Conservation (phyloP, 495 filamentous ascomycete genomes). For the Usnea hakonensis region DNA sequence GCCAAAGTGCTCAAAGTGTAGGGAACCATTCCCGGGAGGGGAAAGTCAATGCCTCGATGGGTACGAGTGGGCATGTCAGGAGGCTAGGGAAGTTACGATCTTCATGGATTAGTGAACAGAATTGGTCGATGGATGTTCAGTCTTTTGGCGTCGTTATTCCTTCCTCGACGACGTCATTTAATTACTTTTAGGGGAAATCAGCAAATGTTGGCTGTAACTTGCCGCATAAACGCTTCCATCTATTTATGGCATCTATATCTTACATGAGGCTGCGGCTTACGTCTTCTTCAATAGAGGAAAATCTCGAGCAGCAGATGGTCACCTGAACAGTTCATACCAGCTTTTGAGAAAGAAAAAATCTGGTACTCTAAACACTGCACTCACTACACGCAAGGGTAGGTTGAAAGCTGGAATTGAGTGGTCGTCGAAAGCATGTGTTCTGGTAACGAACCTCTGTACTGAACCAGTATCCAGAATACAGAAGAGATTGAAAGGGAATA, state of each 20-base stretch:
- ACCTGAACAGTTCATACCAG: too few relatives aligned
- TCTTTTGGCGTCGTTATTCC: neutral
- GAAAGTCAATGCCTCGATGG: conserved; percentile 78
- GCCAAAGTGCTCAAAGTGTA: conserved; percentile 55
- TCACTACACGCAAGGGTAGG: neutral
- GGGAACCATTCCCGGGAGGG: conserved; percentile 65
- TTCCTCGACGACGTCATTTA: neutral
- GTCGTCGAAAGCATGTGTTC: neutral
- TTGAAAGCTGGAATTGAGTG: neutral
- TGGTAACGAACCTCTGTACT: neutral
- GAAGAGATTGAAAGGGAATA: neutral
- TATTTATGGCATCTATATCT: too few relatives aligned
- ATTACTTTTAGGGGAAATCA: neutral
- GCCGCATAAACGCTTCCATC: neutral
- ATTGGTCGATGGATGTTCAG: neutral
- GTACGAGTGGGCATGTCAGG: conserved; percentile 63
- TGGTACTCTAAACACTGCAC: neutral
- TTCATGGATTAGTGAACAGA: neutral
- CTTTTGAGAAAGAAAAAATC: neutral
- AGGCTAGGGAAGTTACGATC: conserved; percentile 44
- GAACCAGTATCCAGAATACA: neutral
- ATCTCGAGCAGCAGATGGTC: too few relatives aligned
- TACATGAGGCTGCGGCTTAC: neutral
- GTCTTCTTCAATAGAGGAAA: neutral
- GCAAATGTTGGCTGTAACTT: neutral